Evolutionary conservation across 495 filamentous ascomycete species (phyloP).

Genomic region (Talaromyces nanjingensis): DNA sequence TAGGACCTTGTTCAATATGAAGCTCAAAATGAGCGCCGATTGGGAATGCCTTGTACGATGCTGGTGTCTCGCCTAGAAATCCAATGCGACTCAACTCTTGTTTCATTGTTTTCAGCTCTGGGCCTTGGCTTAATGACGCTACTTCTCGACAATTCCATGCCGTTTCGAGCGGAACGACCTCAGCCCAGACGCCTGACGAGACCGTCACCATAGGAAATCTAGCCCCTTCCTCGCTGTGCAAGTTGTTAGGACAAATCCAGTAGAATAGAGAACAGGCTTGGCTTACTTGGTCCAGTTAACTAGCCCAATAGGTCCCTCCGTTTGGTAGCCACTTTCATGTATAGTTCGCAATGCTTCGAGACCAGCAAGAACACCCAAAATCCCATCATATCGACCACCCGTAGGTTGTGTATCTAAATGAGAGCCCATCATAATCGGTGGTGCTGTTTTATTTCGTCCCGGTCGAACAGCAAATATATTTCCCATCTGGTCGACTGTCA

Average conservation of each 20-base stretch:
- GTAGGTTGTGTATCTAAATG: background rate
- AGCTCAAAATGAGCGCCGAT: background rate
- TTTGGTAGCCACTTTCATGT: background rate
- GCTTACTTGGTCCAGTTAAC: background rate
- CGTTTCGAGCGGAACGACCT: background rate
- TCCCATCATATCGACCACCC: background rate
- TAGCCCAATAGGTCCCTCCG: background rate
- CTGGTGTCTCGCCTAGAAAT: background rate
- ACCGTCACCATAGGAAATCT: background rate
- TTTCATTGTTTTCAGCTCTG: background rate
- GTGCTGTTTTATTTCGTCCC: background rate
- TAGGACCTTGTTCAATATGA: background rate
- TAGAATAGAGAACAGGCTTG: background rate
- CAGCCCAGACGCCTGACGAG: background rate
- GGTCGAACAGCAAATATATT: background rate
- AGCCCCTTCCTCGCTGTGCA: background rate
- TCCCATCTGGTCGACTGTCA: background rate
- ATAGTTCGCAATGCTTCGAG: background rate
- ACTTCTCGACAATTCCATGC: background rate
- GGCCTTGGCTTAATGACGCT: background rate
- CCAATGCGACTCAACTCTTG: background rate
- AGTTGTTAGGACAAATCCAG: background rate
- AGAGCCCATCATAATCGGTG: background rate
- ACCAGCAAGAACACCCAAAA: background rate
- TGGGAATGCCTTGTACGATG: background rate